These are phyloP conservation scores for Tolypocladium album DNA, from an alignment of 2,329 filamentous ascomycete species.

Conservation along the genomic window DNA sequence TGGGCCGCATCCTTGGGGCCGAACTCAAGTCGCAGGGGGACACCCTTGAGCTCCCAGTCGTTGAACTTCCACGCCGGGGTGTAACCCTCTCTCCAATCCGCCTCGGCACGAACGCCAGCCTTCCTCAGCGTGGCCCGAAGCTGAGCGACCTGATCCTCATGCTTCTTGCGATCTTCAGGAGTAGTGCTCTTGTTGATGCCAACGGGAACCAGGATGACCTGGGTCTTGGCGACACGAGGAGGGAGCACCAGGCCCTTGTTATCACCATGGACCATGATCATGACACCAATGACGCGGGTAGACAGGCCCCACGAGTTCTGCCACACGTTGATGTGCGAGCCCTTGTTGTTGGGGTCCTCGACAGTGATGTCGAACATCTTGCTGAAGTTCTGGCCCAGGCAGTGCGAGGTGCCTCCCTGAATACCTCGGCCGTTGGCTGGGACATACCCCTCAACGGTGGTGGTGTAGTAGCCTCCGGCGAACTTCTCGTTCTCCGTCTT, in stretches of 20 bases:
- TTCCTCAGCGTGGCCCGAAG: slow-evolving; percentile 60
- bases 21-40: slow-evolving; percentile 88
- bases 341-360: slow-evolving; percentile 78
- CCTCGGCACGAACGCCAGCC: slow-evolving; percentile 65
- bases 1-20: slow-evolving; percentile 89
- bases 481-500: slow-evolving; percentile 99
- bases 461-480: slow-evolving; percentile 91
- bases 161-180: slow-evolving; percentile 65
- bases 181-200: slow-evolving; percentile 84
- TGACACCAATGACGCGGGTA: slow-evolving; percentile 93
- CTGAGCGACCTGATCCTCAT: slow-evolving; percentile 65
- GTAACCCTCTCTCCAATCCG: slow-evolving; percentile 83
- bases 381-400: slow-evolving; percentile 92
- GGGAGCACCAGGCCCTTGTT: slow-evolving; percentile 92
- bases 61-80: slow-evolving; percentile 97
- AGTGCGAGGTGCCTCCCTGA: slow-evolving; percentile 91
- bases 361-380: slow-evolving; percentile 99
- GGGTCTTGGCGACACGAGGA: slow-evolving; percentile 76
- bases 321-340: slow-evolving; percentile 79
- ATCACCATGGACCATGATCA: slow-evolving; percentile 97
- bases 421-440: slow-evolving; percentile 92
- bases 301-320: slow-evolving; percentile 99
- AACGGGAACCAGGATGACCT: slow-evolving; percentile 82
- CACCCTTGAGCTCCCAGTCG: slow-evolving; percentile 95
- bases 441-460: slow-evolving; percentile 94